A percentile compares a stretch with the other conserved stretches of the same genome.
Conservation (phyloP, 164 flowering plant genomes). For the Saururus chinensis region DNA sequence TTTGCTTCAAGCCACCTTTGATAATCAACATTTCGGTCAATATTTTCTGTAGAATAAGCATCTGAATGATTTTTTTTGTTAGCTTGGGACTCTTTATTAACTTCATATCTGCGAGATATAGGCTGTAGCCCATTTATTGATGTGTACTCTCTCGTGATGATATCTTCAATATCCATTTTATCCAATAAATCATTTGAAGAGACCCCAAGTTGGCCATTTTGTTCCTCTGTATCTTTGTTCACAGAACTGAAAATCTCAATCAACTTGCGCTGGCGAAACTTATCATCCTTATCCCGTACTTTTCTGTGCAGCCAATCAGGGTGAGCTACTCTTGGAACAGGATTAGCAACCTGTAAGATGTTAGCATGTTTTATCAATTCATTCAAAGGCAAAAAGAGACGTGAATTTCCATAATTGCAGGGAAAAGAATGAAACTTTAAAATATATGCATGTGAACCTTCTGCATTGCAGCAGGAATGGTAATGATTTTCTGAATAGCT, state of each 20-base stretch:
- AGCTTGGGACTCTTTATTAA: constrained; percentile 21
- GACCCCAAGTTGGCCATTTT: constrained; percentile 4
- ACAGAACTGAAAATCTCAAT: constrained; percentile 59
- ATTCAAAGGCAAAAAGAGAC: background rate
- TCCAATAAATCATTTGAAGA: constrained; percentile 14
- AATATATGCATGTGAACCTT: constrained; percentile 40
- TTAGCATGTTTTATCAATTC: too few species aligned
- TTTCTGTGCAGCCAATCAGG: constrained; percentile 98
- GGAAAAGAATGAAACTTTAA: background rate
- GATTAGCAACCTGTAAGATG: constrained; percentile 69
- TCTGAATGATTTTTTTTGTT: constrained; percentile 11
- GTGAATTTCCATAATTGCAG: background rate
- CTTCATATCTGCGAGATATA: constrained; percentile 52
- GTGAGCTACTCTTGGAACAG: constrained; percentile 94
- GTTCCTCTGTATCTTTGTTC: constrained; percentile 21
- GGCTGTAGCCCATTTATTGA: constrained; percentile 46
- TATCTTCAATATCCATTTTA: constrained; percentile 70
- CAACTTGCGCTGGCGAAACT: constrained; percentile 77
- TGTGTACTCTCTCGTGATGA: constrained; percentile 24
- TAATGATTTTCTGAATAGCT: constrained; percentile 87
- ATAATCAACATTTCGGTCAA: constrained; percentile 77
- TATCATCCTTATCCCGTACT: constrained; percentile 95
- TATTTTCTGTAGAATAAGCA: constrained; percentile 16
- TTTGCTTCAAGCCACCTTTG: constrained; percentile 83
- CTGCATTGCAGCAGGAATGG: constrained; percentile 99